Base-by-base conservation (phyloP, 768 basidiomycete genomes). In the Termitomyces eurrhizus region DNA sequence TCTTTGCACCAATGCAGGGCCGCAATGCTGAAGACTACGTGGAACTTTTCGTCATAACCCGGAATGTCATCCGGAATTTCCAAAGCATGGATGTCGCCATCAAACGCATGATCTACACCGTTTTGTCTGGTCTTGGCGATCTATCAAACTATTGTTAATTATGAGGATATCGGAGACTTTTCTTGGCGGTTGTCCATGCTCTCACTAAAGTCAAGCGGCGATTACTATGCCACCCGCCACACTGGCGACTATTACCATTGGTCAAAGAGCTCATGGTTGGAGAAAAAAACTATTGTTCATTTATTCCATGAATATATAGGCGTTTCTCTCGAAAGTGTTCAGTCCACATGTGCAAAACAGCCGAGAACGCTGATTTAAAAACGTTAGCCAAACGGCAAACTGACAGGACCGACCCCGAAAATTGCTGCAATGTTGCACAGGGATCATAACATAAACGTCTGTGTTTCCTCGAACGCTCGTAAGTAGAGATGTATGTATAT, bases 1-100 rank as follows among this genome's bases (percentile, higher is more conserved):
- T 77, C 66, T 81, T 82, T n/a, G 82, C 80, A 94, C 93, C 92
- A 95, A 66, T 95, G 93, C 62, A 95, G 68, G 4, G 82, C 79
- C 0, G 93, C 90, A 62, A 89, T 92, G 56, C 86, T 88, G 75
- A 95, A 95, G 2, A 89, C 87, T 0, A 84, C 86, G 67, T 93
- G 89, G 63, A 86, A 91, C 51, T 76, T 75, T 32, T 73, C 74
- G 8, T 74, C 74, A 29, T 66, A 57, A 18, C 65, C 63, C 0
- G 65, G 59, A 0, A 72, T 67, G 52, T 75, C 71, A n/a, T 73
- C 50, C 0, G 78, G 78, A 8, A 80, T 64, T 26, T 70, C 66
- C 36, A 84, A 67, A 4, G 68, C 70, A 63, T 88, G 86, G 18
- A 85, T 75, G 63, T 91, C 88, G 16, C 78, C 76, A 26, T 84